Evolutionary conservation across 2,329 filamentous ascomycete genomes (phyloP).

Genomic region (Xenoacremonium recifei): DNA sequence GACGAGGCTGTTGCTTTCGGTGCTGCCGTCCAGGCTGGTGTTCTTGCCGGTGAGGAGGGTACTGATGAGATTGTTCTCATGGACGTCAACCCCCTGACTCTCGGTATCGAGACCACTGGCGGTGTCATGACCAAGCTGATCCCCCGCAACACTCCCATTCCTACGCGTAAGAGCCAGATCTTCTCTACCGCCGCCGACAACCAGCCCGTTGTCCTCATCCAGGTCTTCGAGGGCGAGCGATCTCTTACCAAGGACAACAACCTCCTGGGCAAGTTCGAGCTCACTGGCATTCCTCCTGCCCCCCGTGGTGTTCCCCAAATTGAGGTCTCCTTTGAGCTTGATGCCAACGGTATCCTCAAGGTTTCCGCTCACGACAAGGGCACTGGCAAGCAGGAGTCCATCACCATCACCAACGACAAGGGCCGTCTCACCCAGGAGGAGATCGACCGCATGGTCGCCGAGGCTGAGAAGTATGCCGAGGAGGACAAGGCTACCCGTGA

Average conservation of each 20-base stretch:
- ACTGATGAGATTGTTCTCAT: conserved; percentile 84
- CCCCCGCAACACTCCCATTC: conserved; percentile 89
- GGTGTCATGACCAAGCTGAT: conserved; percentile 98
- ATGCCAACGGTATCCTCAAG: conserved; percentile 98
- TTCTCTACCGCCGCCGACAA: conserved; percentile 97
- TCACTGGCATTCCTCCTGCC: conserved; percentile 91
- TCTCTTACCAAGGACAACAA: conserved; percentile 97
- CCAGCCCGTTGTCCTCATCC: conserved; percentile 92
- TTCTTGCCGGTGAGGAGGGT: conserved; percentile 84
- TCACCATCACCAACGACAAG: conserved; percentile 99
- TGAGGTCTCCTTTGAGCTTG: conserved; percentile 95
- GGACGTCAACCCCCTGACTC: conserved; percentile 95
- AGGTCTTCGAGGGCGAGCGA: conserved; percentile 93
- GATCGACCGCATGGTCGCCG: conserved; percentile 98
- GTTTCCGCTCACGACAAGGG: conserved; percentile 97
- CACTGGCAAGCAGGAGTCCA: conserved; percentile 94
- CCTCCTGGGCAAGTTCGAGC: conserved; percentile 95
- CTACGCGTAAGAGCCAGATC: conserved; percentile 95
- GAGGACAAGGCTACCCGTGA: conserved; percentile 98
- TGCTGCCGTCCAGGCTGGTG: conserved; percentile 94
- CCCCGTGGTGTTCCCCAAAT: conserved; percentile 97
- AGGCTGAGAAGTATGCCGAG: conserved; percentile 98
- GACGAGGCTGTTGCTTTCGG: conserved; percentile 98
- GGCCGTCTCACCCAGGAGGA: conserved; percentile 93
- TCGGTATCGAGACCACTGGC: conserved; percentile 96